A percentile compares a stretch with the other conserved stretches of the same genome.
phyloP scores from a whole-genome alignment of 148 eudicot genomes.

The Hydrangea macrophylla region DNA sequence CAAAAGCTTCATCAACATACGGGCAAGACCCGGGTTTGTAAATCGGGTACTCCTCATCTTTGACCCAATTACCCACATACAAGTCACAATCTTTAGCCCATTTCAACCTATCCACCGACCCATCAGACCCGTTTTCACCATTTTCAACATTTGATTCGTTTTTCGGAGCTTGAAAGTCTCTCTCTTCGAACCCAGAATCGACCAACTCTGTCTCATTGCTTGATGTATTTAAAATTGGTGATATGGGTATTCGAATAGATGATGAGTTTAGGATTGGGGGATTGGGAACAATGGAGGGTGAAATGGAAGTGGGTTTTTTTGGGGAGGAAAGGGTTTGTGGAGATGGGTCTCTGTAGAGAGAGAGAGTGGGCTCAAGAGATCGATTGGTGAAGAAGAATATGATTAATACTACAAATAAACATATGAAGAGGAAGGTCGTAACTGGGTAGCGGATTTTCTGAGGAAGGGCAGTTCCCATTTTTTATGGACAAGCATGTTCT shows the following conservation, averaged over 20 bases:
- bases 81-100: constrained; percentile 42
- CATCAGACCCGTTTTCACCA: neutral
- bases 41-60: constrained; percentile 61
- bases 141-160: neutral
- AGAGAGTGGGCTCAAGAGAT: constrained; percentile 21
- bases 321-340: constrained; percentile 5
- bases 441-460: constrained; percentile 14
- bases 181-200: neutral
- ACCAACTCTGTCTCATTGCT: neutral
- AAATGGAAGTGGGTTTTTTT: neutral
- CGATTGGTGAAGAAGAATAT: constrained; percentile 27
- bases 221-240: neutral
- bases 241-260: neutral
- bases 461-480: constrained; percentile 14
- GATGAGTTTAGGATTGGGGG: neutral
- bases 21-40: constrained; percentile 81
- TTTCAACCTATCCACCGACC: neutral
- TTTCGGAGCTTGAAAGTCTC: neutral
- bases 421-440: constrained; percentile 19
- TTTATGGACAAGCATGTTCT: constrained; percentile 16
- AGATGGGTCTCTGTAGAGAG: constrained; percentile 27
- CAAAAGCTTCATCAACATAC: constrained; percentile 83
- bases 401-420: constrained; percentile 28
- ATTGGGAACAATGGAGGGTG: neutral
- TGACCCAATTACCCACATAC: constrained; percentile 78